Evolutionary conservation across 352 stramenopile genomes (phyloP), one percentile per base, ranked within the genome.

Genomic region (Phytophthora pini): DNA sequence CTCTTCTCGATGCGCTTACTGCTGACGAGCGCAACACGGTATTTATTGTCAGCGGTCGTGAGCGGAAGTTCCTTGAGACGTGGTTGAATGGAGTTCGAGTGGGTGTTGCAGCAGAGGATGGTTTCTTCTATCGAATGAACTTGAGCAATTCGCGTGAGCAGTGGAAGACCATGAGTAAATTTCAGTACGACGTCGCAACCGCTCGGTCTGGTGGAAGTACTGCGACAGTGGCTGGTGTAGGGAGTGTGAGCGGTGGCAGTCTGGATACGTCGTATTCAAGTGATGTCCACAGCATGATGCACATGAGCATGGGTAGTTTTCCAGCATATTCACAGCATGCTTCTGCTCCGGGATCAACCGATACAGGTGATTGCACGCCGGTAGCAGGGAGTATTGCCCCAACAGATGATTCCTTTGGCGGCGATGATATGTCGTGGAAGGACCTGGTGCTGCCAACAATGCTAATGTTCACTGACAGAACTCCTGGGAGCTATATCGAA

Each of bases 61-160:
- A 97, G 50, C 77, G 87, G 20, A 92, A 93, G 57, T 97, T 97
- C 47, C 76, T 97, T n/a, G 89, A 97, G 57, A 95, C 86, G 39
- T 97, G 89, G 89, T 67, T 97, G 40, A 83, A 88, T 31, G 82
- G 82, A 2, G 78, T 92, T 22, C 78, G 84, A 0, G 82, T 92
- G 10, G 84, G 84, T 26, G 81, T 92, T n/a, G 84, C 84, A 31
- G 84, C 84, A 4, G 84, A 92, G 61, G 84, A 92, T 32, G 84
- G 84, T 0, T 92, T 88, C 48, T 92, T 92, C 53, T 92, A 92
- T 65, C 81, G 84, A 15, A 93, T 93, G 82, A 90, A 91, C 49
- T 45, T 93, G 48, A 72, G 75, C 10, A 93, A 93, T 38, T 72
- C 82, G 20, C 78, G 72, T 2, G 84, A 93, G 61, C 72, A 80